Evolutionary conservation across 140 eudicot genomes (phyloP), one percentile per base, ranked within the genome.

Genomic region (Cichorium intybus): DNA sequence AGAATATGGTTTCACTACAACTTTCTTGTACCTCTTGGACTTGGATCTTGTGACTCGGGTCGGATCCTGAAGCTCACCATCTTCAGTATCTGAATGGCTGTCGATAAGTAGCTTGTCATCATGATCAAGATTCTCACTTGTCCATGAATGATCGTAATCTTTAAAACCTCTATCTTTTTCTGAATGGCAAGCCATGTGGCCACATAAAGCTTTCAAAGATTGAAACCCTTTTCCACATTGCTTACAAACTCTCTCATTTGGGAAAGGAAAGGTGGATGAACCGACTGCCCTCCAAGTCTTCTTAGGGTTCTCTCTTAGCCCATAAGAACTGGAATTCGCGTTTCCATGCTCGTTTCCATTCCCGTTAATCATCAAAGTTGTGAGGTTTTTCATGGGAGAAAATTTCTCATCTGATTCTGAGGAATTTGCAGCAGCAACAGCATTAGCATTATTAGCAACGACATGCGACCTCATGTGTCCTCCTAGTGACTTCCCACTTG

Each of bases 401-500:
- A 69, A 37, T 24, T 65, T 75, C 16, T 90, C 84, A 59, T 78
- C 85, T 24, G 75, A 81, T 77, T 85, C 96, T 71, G 78, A 76
- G 57, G 77, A 79, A 62, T 80, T 75, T 24, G 85, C 68, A 48
- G 76, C 66, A 28, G 70, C 71, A 12, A 43, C 24, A 18, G 72
- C 62, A 28, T 1, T n/a, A n/a, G 35, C 4, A 31, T 69, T 8
- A n/a, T n/a, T n/a, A n/a, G n/a, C n/a, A n/a, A n/a, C n/a, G n/a
- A 79, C 79, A 72, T 92, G 98, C 81, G 95, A 85, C 96, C 94
- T 93, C 85, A 88, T 88, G 82, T 88, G 99, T 58, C 95, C 95
- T 10, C 97, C 95, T 23, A 88, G 54, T 50, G 97, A 85, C 69
- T 86, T 88, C 80, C 99, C 99, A 93, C 90, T 83, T 57, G 90